phyloP scores from a whole-genome alignment of 371 early-diverging fungal species.

The Batrachochytrium dendrobatidis region DNA sequence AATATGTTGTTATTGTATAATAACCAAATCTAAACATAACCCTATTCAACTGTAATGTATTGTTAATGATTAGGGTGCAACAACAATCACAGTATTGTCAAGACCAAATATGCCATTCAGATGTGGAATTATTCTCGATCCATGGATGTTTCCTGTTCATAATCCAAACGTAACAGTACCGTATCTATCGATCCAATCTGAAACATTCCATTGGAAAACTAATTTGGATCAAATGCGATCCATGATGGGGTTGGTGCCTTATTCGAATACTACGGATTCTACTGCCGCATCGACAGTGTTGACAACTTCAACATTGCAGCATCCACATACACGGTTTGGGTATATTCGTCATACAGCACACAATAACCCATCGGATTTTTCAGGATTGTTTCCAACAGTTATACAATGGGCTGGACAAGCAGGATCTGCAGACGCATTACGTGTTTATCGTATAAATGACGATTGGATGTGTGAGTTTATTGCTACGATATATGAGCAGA shows the following conservation, averaged over 20 bases:
- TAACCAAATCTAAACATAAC: no score
- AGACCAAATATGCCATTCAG: slow-evolving; percentile 20
- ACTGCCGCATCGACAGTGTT: no score
- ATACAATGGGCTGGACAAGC: slow-evolving; percentile 8
- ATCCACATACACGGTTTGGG: slow-evolving; percentile 11
- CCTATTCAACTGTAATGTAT: no score
- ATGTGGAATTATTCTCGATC: slow-evolving; percentile 39
- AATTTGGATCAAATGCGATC: slow-evolving; percentile 9
- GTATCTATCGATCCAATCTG: slow-evolving; percentile 32
- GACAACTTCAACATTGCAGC: not conserved
- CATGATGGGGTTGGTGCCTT: no score
- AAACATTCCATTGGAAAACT: slow-evolving; percentile 24
- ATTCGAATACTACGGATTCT: no score
- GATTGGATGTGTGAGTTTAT: not conserved
- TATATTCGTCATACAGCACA: slow-evolving; percentile 22
- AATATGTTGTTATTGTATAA: not conserved
- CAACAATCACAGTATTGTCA: slow-evolving; percentile 13
- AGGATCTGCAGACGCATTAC: slow-evolving; percentile 13
- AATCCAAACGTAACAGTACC: slow-evolving; percentile 12
- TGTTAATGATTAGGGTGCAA: slow-evolving; percentile 4
- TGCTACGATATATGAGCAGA: no score
- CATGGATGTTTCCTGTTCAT: slow-evolving; percentile 33
- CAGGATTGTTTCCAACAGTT: slow-evolving; percentile 13
- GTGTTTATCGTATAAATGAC: not conserved
- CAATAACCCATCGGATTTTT: slow-evolving; percentile 25